Percentiles rank a stretch among this genome's conserved stretches.
These are phyloP conservation scores for Penicillium hesseltinei DNA, from an alignment of 2,329 filamentous ascomycete genomes.

Conservation along the genomic window DNA sequence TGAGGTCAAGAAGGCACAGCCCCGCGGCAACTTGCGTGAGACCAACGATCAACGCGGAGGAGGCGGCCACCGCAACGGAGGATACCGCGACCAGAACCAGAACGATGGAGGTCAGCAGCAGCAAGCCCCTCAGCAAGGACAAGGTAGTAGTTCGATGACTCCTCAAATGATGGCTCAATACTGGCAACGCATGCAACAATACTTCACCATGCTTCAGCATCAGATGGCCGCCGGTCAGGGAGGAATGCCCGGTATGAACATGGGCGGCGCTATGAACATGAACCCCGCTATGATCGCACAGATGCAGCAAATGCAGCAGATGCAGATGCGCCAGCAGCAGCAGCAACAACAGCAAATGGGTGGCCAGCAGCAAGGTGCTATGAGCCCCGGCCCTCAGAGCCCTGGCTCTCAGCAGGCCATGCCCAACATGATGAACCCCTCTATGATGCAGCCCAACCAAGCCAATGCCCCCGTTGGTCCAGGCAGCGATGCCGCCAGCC, in stretches of 20 bases:
- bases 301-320: slow-evolving; percentile 65
- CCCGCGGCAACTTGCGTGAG: slow-evolving; percentile 87
- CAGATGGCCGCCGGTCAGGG: slow-evolving; percentile 65
- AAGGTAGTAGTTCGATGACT: slow-evolving; percentile 68
- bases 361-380: slow-evolving; percentile 39
- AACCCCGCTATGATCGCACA: slow-evolving; percentile 74
- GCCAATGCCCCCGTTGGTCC: slow-evolving; percentile 21
- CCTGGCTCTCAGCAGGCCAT: slow-evolving; percentile 55
- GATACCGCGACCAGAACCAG: slow-evolving; percentile 42
- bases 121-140: slow-evolving; percentile 47
- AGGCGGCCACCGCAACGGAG: slow-evolving; percentile 36
- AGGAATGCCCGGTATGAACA: slow-evolving; percentile 51
- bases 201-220: slow-evolving; percentile 92
- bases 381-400: slow-evolving; percentile 38
- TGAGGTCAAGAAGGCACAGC: slow-evolving; percentile 97
- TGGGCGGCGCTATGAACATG: slow-evolving; percentile 68
- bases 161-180: slow-evolving; percentile 98
- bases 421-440: slow-evolving; percentile 63
- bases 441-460: slow-evolving; percentile 61
- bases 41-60: slow-evolving; percentile 63
- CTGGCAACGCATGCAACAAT: slow-evolving; percentile 97
- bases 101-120: slow-evolving; percentile 48
- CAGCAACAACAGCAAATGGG: slow-evolving; percentile 59
- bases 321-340: slow-evolving; percentile 41
- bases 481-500: slow-evolving; percentile 36